Evolutionary conservation across 2,329 filamentous ascomycete species (phyloP).

Genomic region (Fusarium xylarioides): DNA sequence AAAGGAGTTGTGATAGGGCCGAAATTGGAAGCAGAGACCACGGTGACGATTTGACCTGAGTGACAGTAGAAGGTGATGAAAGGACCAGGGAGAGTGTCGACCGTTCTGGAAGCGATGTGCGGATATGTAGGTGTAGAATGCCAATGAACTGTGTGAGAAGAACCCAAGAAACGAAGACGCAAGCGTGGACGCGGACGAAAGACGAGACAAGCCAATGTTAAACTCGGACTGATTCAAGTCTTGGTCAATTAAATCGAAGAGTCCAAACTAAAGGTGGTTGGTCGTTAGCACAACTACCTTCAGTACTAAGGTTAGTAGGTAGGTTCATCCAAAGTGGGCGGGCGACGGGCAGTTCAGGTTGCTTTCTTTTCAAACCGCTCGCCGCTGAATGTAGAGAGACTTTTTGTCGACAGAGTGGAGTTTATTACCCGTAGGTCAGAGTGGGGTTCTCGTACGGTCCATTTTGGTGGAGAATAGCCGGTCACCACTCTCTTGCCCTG

Average conservation of each 20-base stretch:
- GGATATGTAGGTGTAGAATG: neutral
- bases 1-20: neutral
- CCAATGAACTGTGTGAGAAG: slow-evolving; percentile 21
- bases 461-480: slow-evolving; percentile 6
- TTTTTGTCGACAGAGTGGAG: slow-evolving; percentile 35
- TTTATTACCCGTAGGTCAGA: slow-evolving; percentile 3
- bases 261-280: slow-evolving; percentile 32
- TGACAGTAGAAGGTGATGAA: neutral
- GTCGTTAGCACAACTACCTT: slow-evolving; percentile 8
- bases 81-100: neutral
- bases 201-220: slow-evolving; percentile 12
- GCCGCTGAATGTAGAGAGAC: slow-evolving; percentile 28
- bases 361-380: neutral
- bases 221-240: neutral
- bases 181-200: neutral
- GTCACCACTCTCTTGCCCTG: slow-evolving; percentile 5
- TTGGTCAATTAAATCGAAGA: neutral
- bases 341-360: neutral
- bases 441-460: slow-evolving; percentile 18
- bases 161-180: slow-evolving; percentile 6
- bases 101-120: slow-evolving; percentile 13
- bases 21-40: neutral
- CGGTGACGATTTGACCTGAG: neutral
- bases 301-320: neutral
- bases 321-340: neutral